These are phyloP conservation scores for Dinochytrium kinnereticum DNA, from an alignment of 371 early-diverging fungal species.

Conservation along the genomic window DNA sequence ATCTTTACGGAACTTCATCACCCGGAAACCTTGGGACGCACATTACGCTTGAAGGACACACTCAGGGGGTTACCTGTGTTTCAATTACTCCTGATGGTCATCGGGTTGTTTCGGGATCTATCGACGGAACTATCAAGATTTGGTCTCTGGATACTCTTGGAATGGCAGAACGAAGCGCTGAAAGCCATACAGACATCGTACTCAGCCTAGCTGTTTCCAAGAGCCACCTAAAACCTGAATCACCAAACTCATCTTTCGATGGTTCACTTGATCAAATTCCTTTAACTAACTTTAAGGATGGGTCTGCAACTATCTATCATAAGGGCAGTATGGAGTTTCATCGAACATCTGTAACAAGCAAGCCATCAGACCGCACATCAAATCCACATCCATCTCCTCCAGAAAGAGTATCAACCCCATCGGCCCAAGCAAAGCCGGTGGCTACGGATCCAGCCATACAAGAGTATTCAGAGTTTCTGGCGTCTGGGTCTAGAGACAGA, in stretches of 20 bases:
- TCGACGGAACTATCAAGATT: conserved; percentile 17
- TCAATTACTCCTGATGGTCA: conserved; percentile 11
- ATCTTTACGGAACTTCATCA: neutral
- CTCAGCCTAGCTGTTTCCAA: conserved; percentile 7
- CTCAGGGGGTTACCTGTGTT: conserved; percentile 4
- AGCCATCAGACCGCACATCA: neutral
- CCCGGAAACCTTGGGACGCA: neutral
- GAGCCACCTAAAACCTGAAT: neutral
- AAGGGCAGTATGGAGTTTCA: neutral
- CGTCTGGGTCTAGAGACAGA: conserved; percentile 93
- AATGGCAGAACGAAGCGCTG: conserved; percentile 2
- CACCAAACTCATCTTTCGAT: neutral
- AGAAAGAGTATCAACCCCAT: neutral
- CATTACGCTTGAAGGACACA: conserved; percentile 22
- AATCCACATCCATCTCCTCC: neutral
- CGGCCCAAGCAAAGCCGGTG: neutral
- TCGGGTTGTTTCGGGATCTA: conserved; percentile 15
- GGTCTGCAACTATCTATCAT: conserved; percentile 7
- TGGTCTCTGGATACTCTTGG: conserved; percentile 18
- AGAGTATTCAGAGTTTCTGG: conserved; percentile 59
- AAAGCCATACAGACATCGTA: conserved; percentile 9
- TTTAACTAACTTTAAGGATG: conserved; percentile 1
- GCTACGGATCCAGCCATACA: neutral
- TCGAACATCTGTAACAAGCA: neutral
- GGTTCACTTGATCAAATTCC: neutral